Conservation (phyloP, 805 yeast genomes). For the Saccharomycopsis lassenensis region DNA sequence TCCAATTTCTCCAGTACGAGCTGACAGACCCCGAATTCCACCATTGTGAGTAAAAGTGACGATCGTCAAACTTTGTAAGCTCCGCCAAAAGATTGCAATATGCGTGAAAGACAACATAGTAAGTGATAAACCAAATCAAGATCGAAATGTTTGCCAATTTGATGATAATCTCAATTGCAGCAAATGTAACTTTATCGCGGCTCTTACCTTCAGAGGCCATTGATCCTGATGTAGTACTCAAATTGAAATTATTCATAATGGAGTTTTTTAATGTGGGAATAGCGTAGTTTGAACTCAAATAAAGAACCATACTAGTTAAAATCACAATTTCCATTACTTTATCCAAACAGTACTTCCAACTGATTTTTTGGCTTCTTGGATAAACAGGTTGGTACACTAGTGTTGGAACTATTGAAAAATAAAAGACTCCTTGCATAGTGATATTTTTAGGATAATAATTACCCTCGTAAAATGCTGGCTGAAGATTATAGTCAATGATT, state of each 20-base stretch:
- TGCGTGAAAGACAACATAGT: constrained; percentile 32
- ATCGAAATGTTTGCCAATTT: constrained; percentile 31
- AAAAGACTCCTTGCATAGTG: constrained; percentile 25
- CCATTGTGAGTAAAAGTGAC: constrained; percentile 38
- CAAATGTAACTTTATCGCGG: constrained; percentile 9
- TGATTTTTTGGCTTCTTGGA: constrained; percentile 26
- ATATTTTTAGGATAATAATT: constrained; percentile 31
- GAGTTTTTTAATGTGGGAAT: constrained; percentile 31
- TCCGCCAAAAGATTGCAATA: constrained; percentile 34
- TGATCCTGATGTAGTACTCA: constrained; percentile 3
- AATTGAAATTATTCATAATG: constrained; percentile 21
- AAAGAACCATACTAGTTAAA: constrained; percentile 25
- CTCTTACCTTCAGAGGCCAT: background rate
- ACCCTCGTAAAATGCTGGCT: constrained; percentile 26
- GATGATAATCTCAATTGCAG: constrained; percentile 27
- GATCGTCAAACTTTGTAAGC: constrained; percentile 32
- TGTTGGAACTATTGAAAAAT: constrained; percentile 37
- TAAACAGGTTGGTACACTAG: constrained; percentile 38
- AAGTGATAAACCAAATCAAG: constrained; percentile 33
- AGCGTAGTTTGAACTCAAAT: constrained; percentile 31
- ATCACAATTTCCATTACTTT: constrained; percentile 27
- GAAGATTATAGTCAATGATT: constrained; percentile 18
- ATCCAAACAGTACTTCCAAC: constrained; percentile 25
- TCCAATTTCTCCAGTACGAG: constrained; percentile 38
- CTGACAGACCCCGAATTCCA: constrained; percentile 40